Conservation (phyloP, 495 filamentous ascomycete genomes). For the Paragyromitra xinjiangensis region DNA sequence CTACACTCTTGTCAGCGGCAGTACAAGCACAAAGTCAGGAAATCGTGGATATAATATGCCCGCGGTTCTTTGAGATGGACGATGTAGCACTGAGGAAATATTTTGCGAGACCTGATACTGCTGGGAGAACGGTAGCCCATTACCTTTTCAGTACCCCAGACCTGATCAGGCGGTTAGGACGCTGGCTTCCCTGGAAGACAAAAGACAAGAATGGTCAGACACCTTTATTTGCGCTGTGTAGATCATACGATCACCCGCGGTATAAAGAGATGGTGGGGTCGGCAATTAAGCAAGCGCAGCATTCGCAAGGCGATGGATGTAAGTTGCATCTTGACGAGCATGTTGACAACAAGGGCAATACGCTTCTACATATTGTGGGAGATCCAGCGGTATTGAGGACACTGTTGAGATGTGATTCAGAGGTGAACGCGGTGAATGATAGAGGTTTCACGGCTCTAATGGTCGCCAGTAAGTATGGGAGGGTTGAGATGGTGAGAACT, state of each 20-base stretch:
- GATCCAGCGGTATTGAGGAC: slow-evolving; percentile 79
- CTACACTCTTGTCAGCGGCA: slow-evolving; percentile 91
- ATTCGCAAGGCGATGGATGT: slow-evolving; percentile 76
- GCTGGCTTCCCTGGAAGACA: slow-evolving; percentile 83
- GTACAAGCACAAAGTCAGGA: slow-evolving; percentile 83
- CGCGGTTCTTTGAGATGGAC: slow-evolving; percentile 67
- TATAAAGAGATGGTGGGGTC: slow-evolving; percentile 86
- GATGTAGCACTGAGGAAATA: slow-evolving; percentile 68
- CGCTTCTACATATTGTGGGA: slow-evolving; percentile 88
- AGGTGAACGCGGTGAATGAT: slow-evolving; percentile 95
- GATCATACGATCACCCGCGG: slow-evolving; percentile 91
- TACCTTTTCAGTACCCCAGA: slow-evolving; percentile 88
- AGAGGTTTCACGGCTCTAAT: slow-evolving; percentile 95
- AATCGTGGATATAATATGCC: slow-evolving; percentile 77
- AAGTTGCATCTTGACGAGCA: slow-evolving; percentile 92
- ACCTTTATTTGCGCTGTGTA: slow-evolving; percentile 89
- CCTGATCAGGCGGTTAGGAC: slow-evolving; percentile 76
- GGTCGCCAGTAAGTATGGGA: slow-evolving; percentile 98
- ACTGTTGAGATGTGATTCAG: slow-evolving; percentile 82
- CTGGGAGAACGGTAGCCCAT: slow-evolving; percentile 89
- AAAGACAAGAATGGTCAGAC: slow-evolving; percentile 97
- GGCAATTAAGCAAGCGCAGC: slow-evolving; percentile 77
- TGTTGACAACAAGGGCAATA: slow-evolving; percentile 92
- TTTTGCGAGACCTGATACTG: slow-evolving; percentile 76
- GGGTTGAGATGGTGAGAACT: slow-evolving; percentile 88